Base-by-base conservation (phyloP, 2,329 filamentous ascomycete species). In the Calonectria pteridis region DNA sequence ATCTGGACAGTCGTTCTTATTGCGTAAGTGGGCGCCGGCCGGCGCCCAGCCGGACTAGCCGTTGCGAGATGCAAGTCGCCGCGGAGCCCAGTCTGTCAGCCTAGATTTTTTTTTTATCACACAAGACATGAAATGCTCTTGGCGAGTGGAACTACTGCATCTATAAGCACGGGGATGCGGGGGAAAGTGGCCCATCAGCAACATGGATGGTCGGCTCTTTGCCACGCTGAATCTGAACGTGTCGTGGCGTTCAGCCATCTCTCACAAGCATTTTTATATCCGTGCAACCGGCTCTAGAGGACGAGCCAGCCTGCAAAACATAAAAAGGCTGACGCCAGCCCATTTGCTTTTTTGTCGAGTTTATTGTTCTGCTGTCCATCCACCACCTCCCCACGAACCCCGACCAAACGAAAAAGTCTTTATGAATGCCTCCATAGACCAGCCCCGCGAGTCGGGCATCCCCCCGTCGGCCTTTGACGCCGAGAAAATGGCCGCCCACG, bases 11-110 rank as follows among this genome's bases (percentile, higher is more conserved):
- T 40, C 37, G 55, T 62, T 62, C 35, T 62, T 62, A 62, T 43
- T 62, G 55, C 55, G 55, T 62, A 62, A 62, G 35, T 28, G 55
- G 55, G 55, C 55, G 55, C n/a, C 55, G 55, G 55, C 55, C 55
- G 55, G 55, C 55, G 55, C 33, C 13, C n/a, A 37, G 33, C 26
- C 55, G 55, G 33, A 5, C 55, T 40, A 62, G 55, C 55, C 55
- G 35, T 62, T 62, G n/a, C 35, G 7, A 62, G 23, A 37, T 51
- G n/a, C 43, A 37, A 28, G 20, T 53, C 31, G 63, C 37, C n/a
- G 31, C n/a, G 13, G 3, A 7, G n/a, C 9, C 18, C 7, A 7
- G 40, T 3, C 16, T 6, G 4, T 5, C 18, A n/a, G 31, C 23
- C 26, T 11, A 49, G 46, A 28, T 23, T 67, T 2, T 35, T 6